These are phyloP conservation scores for Echinosophora koreensis DNA, from an alignment of 306 rosid genomes.

Conservation along the genomic window DNA sequence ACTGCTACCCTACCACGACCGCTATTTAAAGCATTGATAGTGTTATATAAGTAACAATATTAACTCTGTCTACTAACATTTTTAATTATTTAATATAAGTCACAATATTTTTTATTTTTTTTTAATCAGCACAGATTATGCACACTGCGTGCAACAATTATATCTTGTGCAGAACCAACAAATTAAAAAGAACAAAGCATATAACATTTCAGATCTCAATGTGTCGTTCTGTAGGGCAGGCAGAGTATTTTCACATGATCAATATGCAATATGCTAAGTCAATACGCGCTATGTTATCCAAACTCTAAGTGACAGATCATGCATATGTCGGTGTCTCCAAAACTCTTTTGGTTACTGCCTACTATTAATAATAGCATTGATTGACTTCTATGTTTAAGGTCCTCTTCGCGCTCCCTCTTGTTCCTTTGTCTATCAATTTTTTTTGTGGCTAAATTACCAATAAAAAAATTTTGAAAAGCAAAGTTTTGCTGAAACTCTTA, in stretches of 20 bases:
- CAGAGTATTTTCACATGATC: conserved; percentile 24
- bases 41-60: not conserved
- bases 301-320: not conserved
- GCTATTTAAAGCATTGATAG: no score
- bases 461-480: not conserved
- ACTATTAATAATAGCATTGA: not conserved
- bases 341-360: not conserved
- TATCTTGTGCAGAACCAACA: conserved; percentile 22
- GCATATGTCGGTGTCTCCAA: not conserved
- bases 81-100: not conserved
- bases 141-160: not conserved
- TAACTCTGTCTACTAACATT: no score
- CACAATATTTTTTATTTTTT: not conserved
- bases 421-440: not conserved
- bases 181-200: conserved; percentile 37
- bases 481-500: no score
- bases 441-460: not conserved
- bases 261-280: not conserved
- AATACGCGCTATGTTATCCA: not conserved
- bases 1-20: no score
- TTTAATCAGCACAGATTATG: conserved; percentile 4
- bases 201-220: conserved; percentile 24
- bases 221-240: not conserved
- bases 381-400: conserved; percentile 1
- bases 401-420: not conserved